phyloP scores from a whole-genome alignment of 352 stramenopile species.

The Detonula confervacea region DNA sequence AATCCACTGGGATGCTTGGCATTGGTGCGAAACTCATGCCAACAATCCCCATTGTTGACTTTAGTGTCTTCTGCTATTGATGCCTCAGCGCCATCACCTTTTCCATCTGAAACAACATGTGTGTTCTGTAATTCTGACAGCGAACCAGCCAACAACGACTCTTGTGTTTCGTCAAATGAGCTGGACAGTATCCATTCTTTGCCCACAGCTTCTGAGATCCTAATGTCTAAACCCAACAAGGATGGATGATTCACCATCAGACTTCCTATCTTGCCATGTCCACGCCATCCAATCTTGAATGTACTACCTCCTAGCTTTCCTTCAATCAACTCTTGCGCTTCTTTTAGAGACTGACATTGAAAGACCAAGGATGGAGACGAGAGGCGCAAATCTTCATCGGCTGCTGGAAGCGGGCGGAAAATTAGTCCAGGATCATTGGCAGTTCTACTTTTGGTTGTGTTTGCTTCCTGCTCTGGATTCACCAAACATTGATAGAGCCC shows the following conservation, averaged over 20 bases:
- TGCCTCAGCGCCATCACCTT: slow-evolving; percentile 27
- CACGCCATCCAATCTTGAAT: slow-evolving; percentile 70
- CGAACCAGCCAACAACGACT: slow-evolving; percentile 71
- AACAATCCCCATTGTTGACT: slow-evolving; percentile 66
- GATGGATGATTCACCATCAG: slow-evolving; percentile 67
- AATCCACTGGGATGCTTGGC: slow-evolving; percentile 61
- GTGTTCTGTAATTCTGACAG: slow-evolving; percentile 76
- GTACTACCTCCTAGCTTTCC: slow-evolving; percentile 35
- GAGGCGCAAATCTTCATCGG: slow-evolving; percentile 64
- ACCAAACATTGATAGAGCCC: slow-evolving; percentile 43
- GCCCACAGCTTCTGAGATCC: slow-evolving; percentile 48
- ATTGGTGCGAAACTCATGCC: slow-evolving; percentile 72
- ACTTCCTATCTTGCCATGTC: slow-evolving; percentile 55
- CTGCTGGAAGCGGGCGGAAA: slow-evolving; percentile 71
- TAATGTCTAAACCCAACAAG: slow-evolving; percentile 68
- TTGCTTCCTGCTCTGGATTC: background rate
- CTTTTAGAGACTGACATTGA: slow-evolving; percentile 45
- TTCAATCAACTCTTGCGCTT: slow-evolving; percentile 30
- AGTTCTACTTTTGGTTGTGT: background rate
- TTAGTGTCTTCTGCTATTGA: slow-evolving; percentile 30
- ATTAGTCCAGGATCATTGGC: slow-evolving; percentile 26
- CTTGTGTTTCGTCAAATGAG: slow-evolving; percentile 78
- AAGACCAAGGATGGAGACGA: slow-evolving; percentile 74
- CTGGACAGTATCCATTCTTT: slow-evolving; percentile 51
- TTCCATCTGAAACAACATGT: slow-evolving; percentile 63